Evolutionary conservation across 768 basidiomycete genomes (phyloP).

Genomic region (Lactarius akahatsu): DNA sequence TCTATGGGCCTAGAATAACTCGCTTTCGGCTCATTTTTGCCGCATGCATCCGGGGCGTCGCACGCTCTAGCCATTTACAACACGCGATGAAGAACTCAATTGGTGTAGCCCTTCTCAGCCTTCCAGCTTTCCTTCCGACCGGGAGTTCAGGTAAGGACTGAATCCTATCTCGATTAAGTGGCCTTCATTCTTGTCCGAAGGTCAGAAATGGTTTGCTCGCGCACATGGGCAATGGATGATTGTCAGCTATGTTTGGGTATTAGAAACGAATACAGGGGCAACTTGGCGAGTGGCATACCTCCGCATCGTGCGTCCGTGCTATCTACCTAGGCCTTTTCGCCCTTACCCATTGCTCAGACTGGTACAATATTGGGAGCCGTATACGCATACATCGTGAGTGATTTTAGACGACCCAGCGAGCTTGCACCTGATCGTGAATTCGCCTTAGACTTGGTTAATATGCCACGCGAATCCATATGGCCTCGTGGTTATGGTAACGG

Average conservation of each 20-base stretch:
- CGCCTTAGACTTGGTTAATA: constrained; percentile 40
- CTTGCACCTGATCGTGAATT: background rate
- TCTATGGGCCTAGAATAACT: constrained; percentile 32
- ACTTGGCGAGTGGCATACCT: constrained; percentile 49
- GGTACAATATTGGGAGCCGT: constrained; percentile 37
- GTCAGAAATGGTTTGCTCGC: constrained; percentile 39
- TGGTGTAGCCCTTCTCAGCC: constrained; percentile 43
- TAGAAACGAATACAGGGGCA: constrained; percentile 53
- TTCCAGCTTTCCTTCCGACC: constrained; percentile 45
- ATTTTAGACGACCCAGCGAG: background rate
- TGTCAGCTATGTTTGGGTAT: constrained; percentile 50
- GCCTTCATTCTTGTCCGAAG: constrained; percentile 31
- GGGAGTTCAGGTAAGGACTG: constrained; percentile 36
- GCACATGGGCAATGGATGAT: constrained; percentile 51
- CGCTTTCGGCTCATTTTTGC: constrained; percentile 39
- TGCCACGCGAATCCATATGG: constrained; percentile 45
- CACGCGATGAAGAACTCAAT: constrained; percentile 49
- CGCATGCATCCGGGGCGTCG: constrained; percentile 33
- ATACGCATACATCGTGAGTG: constrained; percentile 39
- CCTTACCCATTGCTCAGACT: constrained; percentile 27
- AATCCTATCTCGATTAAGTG: background rate
- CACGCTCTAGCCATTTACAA: constrained; percentile 44
- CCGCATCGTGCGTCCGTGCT: constrained; percentile 39
- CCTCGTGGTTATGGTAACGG: constrained; percentile 42
- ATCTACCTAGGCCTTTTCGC: background rate